Evolutionary conservation across 1,139 yeast genomes (phyloP).

Genomic region (Pichia sp.): DNA sequence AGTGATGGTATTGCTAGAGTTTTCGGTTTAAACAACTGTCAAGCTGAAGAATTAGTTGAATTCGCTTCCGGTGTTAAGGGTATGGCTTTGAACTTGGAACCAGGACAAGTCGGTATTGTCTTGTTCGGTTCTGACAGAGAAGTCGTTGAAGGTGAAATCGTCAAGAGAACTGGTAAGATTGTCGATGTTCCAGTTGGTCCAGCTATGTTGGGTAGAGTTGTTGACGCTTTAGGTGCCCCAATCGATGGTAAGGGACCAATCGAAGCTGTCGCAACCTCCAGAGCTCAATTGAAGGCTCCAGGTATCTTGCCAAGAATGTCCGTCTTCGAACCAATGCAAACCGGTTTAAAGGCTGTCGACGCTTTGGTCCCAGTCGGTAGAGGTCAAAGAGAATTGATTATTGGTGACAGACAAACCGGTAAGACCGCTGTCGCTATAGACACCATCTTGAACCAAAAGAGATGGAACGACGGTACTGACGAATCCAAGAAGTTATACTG

Average conservation of each 20-base stretch:
- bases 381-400: conserved; percentile 99
- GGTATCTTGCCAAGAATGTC: conserved; percentile 99
- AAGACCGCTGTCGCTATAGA: conserved; percentile 99
- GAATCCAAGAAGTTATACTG: conserved; percentile 98
- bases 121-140: conserved; percentile 98
- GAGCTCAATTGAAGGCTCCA: conserved; percentile 99
- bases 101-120: conserved; percentile 99
- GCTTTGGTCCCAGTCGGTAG: conserved; percentile 99
- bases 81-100: conserved; percentile 99
- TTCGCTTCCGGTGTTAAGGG: conserved; percentile 99
- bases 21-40: conserved; percentile 98
- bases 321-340: conserved; percentile 98
- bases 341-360: conserved; percentile 99
- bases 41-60: conserved; percentile 99
- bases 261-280: conserved; percentile 75
- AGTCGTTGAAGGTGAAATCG: conserved; percentile 99
- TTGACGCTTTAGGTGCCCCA: conserved; percentile 99
- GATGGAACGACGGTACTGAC: conserved; percentile 93
- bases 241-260: conserved; percentile 99
- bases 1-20: conserved; percentile 99
- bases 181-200: conserved; percentile 99
- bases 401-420: conserved; percentile 99
- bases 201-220: conserved; percentile 97
- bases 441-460: conserved; percentile 97
- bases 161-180: conserved; percentile 99